A percentile compares a stretch with the other conserved stretches of the same genome.
Evolutionary conservation across 352 stramenopile genomes (phyloP).

Genomic region (Phytophthora meadii): DNA sequence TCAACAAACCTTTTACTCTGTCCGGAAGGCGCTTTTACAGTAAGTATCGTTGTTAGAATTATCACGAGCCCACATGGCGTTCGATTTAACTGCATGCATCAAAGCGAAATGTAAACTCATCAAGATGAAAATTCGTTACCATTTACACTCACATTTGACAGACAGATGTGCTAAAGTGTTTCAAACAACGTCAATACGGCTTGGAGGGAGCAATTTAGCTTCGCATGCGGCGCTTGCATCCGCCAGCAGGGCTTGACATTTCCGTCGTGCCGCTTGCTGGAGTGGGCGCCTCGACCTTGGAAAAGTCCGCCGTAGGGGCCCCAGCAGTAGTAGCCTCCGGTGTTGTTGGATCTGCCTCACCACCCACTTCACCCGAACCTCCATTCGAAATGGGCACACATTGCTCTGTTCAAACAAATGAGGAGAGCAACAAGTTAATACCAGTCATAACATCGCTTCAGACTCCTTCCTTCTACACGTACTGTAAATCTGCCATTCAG

Average conservation of each 20-base stretch:
- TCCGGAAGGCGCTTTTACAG: too few relatives aligned
- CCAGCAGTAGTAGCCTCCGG: constrained; percentile 6
- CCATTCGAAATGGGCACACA: constrained; percentile 42
- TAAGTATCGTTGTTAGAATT: too few relatives aligned
- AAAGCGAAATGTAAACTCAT: too few relatives aligned
- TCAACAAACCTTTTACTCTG: too few relatives aligned
- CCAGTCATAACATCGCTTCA: background rate
- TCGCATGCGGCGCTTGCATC: constrained; percentile 27
- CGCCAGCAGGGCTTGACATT: background rate
- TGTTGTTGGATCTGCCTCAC: constrained; percentile 7
- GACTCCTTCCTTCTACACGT: constrained; percentile 2
- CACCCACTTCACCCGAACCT: constrained; percentile 16
- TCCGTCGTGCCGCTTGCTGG: background rate
- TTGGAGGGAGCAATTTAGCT: constrained; percentile 2
- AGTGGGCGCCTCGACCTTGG: background rate
- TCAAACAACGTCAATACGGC: too few relatives aligned
- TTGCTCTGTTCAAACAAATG: constrained; percentile 17
- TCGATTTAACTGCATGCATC: too few relatives aligned
- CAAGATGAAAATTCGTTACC: too few relatives aligned
- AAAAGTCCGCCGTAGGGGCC: constrained; percentile 17
- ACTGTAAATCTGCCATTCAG: constrained; percentile 54
- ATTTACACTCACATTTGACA: too few relatives aligned
- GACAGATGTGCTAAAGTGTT: too few relatives aligned
- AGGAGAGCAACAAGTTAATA: background rate
- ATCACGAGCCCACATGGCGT: too few relatives aligned